Evolutionary conservation across 495 filamentous ascomycete species (phyloP).

Genomic region (Aspergillus hancockii): DNA sequence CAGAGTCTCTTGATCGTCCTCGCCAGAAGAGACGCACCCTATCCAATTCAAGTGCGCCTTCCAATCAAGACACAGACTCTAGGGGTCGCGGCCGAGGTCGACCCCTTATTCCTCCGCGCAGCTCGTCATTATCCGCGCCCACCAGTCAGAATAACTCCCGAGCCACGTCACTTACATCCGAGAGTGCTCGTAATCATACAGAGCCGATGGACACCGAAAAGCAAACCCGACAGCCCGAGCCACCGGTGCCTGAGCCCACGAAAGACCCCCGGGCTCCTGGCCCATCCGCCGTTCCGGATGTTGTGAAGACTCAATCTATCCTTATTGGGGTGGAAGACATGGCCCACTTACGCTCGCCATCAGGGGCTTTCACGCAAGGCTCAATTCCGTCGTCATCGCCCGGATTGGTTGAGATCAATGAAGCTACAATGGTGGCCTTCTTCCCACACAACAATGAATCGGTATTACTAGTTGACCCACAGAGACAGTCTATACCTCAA

Average conservation of each 20-base stretch:
- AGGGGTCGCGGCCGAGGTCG: conserved; percentile 35
- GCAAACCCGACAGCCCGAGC: conserved; percentile 25
- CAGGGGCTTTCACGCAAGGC: conserved; percentile 45
- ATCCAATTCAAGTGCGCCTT: conserved; percentile 39
- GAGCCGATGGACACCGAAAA: conserved; percentile 37
- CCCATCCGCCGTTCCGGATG: conserved; percentile 17
- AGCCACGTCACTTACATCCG: conserved; percentile 64
- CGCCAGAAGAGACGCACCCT: conserved; percentile 36
- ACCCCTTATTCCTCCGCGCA: conserved; percentile 60
- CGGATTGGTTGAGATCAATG: conserved; percentile 57
- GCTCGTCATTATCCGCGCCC: conserved; percentile 69
- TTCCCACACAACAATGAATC: conserved; percentile 88
- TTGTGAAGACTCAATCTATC: conserved; percentile 29
- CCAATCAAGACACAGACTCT: conserved; percentile 24
- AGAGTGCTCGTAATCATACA: conserved; percentile 64
- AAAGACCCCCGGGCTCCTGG: neutral
- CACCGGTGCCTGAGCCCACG: conserved; percentile 22
- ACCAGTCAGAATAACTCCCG: conserved; percentile 69
- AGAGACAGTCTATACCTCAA: conserved; percentile 37
- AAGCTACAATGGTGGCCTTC: conserved; percentile 80
- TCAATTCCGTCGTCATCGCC: conserved; percentile 54
- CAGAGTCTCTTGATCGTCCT: conserved; percentile 34
- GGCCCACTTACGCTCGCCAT: conserved; percentile 43
- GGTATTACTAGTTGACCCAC: conserved; percentile 74
- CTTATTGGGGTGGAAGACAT: conserved; percentile 38